Percentiles rank a stretch among this genome's conserved stretches.
These are phyloP conservation scores for Phytophthora quininea DNA, from an alignment of 352 stramenopile genomes.

Conservation along the genomic window DNA sequence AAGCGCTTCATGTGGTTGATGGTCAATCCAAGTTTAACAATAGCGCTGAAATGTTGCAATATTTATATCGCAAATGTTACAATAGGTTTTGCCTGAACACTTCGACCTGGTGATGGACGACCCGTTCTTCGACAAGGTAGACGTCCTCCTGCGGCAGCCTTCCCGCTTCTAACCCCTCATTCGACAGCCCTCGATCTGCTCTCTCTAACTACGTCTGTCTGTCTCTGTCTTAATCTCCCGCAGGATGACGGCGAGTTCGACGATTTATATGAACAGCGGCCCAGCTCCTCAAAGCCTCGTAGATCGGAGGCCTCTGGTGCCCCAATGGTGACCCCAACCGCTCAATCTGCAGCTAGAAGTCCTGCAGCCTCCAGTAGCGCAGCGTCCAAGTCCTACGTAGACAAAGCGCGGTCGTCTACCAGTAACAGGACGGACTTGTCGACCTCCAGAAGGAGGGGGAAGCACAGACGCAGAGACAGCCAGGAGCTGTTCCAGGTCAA, in stretches of 20 bases:
- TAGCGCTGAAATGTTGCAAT: too few species aligned
- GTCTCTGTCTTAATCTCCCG: neutral
- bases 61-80: too few species aligned
- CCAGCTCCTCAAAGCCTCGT: slow-evolving; percentile 11
- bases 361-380: slow-evolving; percentile 28
- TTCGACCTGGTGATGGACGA: slow-evolving; percentile 28
- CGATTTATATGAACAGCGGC: slow-evolving; percentile 63
- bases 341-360: slow-evolving; percentile 8
- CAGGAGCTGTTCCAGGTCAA: slow-evolving; percentile 68
- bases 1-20: too few species aligned
- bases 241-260: slow-evolving; percentile 82
- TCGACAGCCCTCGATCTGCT: neutral
- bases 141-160: too few species aligned
- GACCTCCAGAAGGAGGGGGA: slow-evolving; percentile 28
- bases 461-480: slow-evolving; percentile 49
- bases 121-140: slow-evolving; percentile 47
- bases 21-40: too few species aligned
- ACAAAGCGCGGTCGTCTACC: slow-evolving; percentile 21
- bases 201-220: slow-evolving; percentile 10
- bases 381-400: slow-evolving; percentile 30
- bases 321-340: slow-evolving; percentile 4
- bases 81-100: too few species aligned
- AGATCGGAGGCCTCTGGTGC: slow-evolving; percentile 5
- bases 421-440: slow-evolving; percentile 29
- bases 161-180: neutral